These are phyloP conservation scores for Megacollybia marginata DNA, from an alignment of 768 basidiomycete genomes.

Conservation along the genomic window DNA sequence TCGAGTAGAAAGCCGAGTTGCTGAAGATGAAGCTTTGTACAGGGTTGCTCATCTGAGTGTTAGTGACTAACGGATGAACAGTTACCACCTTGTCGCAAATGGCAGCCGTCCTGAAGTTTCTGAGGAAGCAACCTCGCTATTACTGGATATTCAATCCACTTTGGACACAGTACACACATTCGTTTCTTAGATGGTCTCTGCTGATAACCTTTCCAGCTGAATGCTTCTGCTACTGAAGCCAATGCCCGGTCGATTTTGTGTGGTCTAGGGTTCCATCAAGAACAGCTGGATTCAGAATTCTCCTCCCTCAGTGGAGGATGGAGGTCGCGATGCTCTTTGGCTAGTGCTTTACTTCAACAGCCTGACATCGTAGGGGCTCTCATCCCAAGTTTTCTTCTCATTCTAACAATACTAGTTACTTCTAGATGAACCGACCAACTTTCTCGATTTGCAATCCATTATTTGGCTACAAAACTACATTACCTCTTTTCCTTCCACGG, in stretches of 20 bases:
- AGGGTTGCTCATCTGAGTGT: not conserved
- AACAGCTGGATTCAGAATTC: constrained; percentile 30
- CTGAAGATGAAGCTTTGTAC: constrained; percentile 13
- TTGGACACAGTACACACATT: constrained; percentile 15
- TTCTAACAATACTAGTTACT: constrained; percentile 23
- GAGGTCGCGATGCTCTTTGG: constrained; percentile 53
- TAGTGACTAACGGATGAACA: no score
- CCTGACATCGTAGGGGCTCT: constrained; percentile 30
- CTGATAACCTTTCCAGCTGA: constrained; percentile 15
- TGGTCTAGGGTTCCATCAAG: constrained; percentile 51
- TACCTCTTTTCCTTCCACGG: constrained; percentile 31
- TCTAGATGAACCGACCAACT: constrained; percentile 52
- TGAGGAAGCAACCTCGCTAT: constrained; percentile 16
- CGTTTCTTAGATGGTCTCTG: not conserved
- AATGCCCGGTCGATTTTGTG: constrained; percentile 44
- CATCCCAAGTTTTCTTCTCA: not conserved
- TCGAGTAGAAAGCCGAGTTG: constrained; percentile 33
- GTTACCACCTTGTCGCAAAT: not conserved
- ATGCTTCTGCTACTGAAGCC: constrained; percentile 34
- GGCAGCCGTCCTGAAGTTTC: constrained; percentile 16
- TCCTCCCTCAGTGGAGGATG: constrained; percentile 56
- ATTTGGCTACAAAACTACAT: constrained; percentile 51
- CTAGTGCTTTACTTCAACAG: constrained; percentile 47
- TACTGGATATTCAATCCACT: constrained; percentile 18
- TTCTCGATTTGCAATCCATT: constrained; percentile 45